Evolutionary conservation across 192 early-diverging fungal genomes (phyloP), one percentile per base, ranked within the genome.

Genomic region (Mortierella claussenii): DNA sequence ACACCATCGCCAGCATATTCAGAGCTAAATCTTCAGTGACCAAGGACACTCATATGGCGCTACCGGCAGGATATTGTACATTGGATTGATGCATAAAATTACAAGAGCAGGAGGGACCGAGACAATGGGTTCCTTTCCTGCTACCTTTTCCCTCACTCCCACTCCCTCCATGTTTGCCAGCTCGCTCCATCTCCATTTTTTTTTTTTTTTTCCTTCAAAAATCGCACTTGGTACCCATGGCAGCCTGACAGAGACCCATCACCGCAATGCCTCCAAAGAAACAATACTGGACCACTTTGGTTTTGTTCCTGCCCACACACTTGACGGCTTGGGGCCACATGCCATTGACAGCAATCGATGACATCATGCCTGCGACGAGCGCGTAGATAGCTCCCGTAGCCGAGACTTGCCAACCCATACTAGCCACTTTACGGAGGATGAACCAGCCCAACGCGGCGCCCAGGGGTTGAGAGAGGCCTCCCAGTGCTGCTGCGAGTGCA

Each of bases 351-450:
- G 68, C 75, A 55, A 86, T 83, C 18, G 81, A 69, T n/a, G 62
- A 51, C 85, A 86, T 86, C 85, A 86, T 86, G 2, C 85, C 85
- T 32, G 82, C 81, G 4, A 86, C 82, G 28, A 86, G 24, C 10
- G 80, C 82, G 79, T 83, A 86, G 11, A 71, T 79, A n/a, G 80
- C 57, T 24, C 85, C 85, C 24, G 83, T 81, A 4, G 81, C 79
- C n/a, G 73, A 57, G 32, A 82, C 65, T 23, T 83, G 69, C 68
- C 76, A 81, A 27, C 66, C 69, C 42, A 83, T 42, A 31, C 58
- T 67, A 1, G 51, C 59, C 15, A 76, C 65, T 24, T 80, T 65
- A 13, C 55, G 46, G 0, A 88, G 27, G 4, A 80, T 65, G 11
- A 83, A 69, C 34, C 81, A 73, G 1, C 86, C 86, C 46, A 88